These are phyloP conservation scores for Penicillium sp. DNA, from an alignment of 2,329 filamentous ascomycete genomes.

Conservation along the genomic window DNA sequence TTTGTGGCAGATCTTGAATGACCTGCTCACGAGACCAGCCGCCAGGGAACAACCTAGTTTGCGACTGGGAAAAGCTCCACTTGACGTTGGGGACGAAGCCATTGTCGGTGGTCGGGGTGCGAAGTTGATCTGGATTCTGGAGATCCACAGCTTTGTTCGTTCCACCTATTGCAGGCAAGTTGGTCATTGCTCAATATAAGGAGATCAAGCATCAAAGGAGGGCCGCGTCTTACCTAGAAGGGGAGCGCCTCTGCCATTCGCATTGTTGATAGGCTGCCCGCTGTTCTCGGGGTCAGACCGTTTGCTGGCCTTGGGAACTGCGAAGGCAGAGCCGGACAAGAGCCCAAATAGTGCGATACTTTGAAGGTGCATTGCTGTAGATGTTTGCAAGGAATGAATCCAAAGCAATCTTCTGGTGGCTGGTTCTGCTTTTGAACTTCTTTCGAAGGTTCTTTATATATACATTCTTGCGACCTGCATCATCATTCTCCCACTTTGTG, in stretches of 20 bases:
- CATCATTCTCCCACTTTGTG: background rate
- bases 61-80: constrained; percentile 71
- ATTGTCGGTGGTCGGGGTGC: constrained; percentile 63
- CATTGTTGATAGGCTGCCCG: constrained; percentile 61
- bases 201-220: background rate
- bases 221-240: constrained; percentile 55
- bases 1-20: constrained; percentile 66
- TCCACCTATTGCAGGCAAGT: constrained; percentile 53
- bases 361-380: constrained; percentile 24
- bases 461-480: background rate
- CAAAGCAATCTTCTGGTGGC: background rate
- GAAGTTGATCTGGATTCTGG: constrained; percentile 67
- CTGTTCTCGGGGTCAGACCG: constrained; percentile 48
- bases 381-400: background rate
- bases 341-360: constrained; percentile 20
- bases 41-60: constrained; percentile 63
- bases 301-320: constrained; percentile 23
- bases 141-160: constrained; percentile 65
- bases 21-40: constrained; percentile 71
- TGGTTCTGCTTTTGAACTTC: background rate
- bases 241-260: constrained; percentile 60
- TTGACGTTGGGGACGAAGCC: constrained; percentile 69
- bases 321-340: constrained; percentile 25
- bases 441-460: background rate
- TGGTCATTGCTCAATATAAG: constrained; percentile 10